A percentile compares a stretch with the other conserved stretches of the same genome.
phyloP scores from a whole-genome alignment of 495 filamentous ascomycete species.

The Lentithecium fluviatile region DNA sequence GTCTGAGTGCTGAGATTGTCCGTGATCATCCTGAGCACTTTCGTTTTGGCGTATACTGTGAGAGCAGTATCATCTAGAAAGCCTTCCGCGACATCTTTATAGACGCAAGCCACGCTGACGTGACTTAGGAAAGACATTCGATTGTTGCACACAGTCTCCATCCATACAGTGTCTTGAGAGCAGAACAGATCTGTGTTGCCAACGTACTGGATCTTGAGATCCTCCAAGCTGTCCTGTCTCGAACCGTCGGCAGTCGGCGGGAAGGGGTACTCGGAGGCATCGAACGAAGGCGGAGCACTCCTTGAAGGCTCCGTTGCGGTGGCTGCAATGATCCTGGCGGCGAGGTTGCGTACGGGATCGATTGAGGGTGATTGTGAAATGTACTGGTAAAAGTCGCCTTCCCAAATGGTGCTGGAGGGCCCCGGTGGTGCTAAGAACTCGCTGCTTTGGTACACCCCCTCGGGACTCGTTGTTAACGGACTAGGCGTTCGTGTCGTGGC shows the following conservation, averaged over 20 bases:
- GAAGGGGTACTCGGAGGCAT: conserved; percentile 22
- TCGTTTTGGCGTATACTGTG: conserved; percentile 33
- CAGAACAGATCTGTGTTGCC: conserved; percentile 4
- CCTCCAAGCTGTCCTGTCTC: conserved; percentile 15
- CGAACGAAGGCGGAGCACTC: conserved; percentile 14
- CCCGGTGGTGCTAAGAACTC: conserved; percentile 11
- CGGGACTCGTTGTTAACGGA: conserved; percentile 15
- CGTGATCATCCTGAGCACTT: conserved; percentile 25
- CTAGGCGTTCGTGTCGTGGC: conserved; percentile 21
- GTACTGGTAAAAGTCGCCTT: conserved; percentile 20
- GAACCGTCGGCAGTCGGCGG: not conserved
- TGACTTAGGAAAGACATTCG: conserved; percentile 31
- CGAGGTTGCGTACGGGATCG: conserved; percentile 22
- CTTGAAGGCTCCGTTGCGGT: conserved; percentile 12
- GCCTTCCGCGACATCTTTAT: conserved; percentile 22
- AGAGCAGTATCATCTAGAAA: conserved; percentile 25
- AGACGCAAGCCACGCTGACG: conserved; percentile 29
- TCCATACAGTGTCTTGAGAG: conserved; percentile 17
- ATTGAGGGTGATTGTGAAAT: conserved; percentile 21
- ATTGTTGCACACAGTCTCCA: conserved; percentile 23
- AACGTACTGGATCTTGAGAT: conserved; percentile 24
- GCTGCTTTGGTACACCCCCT: conserved; percentile 4
- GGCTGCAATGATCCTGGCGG: conserved; percentile 23
- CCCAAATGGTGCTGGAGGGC: conserved; percentile 22
- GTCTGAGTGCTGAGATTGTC: conserved; percentile 18